Percentiles rank a stretch among this genome's conserved stretches.
These are phyloP conservation scores for Amphibolis antarctica DNA, from an alignment of 106 monocot species.

Conservation along the genomic window DNA sequence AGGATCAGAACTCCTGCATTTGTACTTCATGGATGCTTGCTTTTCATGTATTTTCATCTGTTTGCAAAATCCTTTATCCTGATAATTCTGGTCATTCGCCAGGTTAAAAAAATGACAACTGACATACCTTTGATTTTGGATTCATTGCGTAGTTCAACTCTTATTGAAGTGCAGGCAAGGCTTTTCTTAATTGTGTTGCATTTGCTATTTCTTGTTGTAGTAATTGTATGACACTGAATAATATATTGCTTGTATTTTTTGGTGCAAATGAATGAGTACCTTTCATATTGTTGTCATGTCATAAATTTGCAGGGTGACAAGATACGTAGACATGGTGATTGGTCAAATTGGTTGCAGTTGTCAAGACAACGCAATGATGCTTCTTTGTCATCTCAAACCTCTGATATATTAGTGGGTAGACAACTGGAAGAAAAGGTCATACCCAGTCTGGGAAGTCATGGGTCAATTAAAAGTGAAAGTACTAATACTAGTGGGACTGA, in stretches of 20 bases:
- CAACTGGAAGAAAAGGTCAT: background rate
- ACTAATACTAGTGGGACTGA: background rate
- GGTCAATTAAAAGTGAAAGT: background rate
- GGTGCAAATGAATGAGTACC: background rate
- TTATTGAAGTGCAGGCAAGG: constrained; percentile 71
- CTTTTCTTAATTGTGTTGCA: constrained; percentile 1
- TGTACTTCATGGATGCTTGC: background rate
- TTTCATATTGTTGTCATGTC: background rate
- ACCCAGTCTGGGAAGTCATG: background rate
- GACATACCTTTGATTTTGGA: constrained; percentile 72
- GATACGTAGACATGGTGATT: constrained; percentile 64
- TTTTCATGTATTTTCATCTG: background rate
- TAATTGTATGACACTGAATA: background rate
- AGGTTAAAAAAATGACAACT: constrained; percentile 75
- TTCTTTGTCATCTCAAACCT: constrained; percentile 13
- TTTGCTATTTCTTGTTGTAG: background rate
- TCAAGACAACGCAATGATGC: background rate
- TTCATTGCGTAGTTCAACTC: constrained; percentile 49
- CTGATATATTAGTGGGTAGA: background rate
- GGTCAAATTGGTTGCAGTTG: constrained; percentile 44
- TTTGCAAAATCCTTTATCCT: background rate
- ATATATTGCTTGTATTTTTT: background rate
- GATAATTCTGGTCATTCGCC: background rate
- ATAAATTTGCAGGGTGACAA: constrained; percentile 41
- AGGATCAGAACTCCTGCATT: constrained; percentile 7